A percentile compares a stretch with the other conserved stretches of the same genome.
Conservation (phyloP, 164 flowering plant species). For the Vitis rupestris region DNA sequence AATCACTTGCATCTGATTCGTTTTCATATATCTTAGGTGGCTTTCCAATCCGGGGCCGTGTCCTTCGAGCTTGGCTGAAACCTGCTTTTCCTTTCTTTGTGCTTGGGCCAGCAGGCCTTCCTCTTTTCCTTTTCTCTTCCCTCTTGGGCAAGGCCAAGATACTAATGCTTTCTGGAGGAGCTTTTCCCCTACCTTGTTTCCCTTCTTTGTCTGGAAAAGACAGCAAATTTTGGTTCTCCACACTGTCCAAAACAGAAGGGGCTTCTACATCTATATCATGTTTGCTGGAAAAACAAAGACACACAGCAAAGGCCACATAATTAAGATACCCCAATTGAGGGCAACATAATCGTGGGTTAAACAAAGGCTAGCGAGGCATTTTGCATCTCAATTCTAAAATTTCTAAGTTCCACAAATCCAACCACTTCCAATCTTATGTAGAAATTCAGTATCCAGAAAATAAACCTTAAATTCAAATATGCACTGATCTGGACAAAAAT, state of each 20-base stretch:
- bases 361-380: no score
- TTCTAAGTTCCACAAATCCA: no score
- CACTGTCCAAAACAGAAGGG: conserved; percentile 12
- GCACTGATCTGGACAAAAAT: no score
- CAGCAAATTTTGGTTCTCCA: conserved; percentile 6
- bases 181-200: conserved; percentile 14
- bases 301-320: not conserved
- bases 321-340: not conserved
- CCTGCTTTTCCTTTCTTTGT: conserved; percentile 32
- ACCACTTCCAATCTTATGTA: no score
- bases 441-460: no score
- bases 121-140: conserved; percentile 43
- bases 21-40: conserved; percentile 50
- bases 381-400: no score
- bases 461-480: no score
- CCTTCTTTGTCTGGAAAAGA: conserved; percentile 21
- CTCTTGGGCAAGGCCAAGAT: conserved; percentile 18
- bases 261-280: conserved; percentile 13
- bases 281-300: conserved; percentile 8
- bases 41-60: conserved; percentile 37
- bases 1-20: conserved; percentile 43
- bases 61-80: conserved; percentile 38
- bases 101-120: conserved; percentile 33
- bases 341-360: not conserved
- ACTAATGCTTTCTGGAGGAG: conserved; percentile 11